Evolutionary conservation across 768 basidiomycete species (phyloP).

Genomic region (Cystoderma amianthinum): DNA sequence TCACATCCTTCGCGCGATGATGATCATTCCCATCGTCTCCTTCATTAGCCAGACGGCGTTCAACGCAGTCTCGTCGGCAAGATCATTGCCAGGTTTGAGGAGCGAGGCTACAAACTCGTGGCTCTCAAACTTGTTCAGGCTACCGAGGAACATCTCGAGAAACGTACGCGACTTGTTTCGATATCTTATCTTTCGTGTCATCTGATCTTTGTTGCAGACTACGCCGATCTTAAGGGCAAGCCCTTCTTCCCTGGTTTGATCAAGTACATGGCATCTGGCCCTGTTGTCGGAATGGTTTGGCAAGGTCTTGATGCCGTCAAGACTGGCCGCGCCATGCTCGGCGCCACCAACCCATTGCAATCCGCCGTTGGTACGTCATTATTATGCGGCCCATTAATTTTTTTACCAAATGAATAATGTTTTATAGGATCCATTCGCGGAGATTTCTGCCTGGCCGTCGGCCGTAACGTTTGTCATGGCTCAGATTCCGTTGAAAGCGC

Average conservation of each 20-base stretch:
- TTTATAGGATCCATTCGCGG: slow-evolving; percentile 86
- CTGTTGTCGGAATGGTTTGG: slow-evolving; percentile 95
- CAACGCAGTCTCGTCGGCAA: slow-evolving; percentile 92
- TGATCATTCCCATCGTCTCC: not conserved
- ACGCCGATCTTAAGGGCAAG: slow-evolving; percentile 91
- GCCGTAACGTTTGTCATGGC: slow-evolving; percentile 92
- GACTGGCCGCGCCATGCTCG: slow-evolving; percentile 94
- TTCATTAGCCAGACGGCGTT: slow-evolving; percentile 89
- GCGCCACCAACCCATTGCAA: slow-evolving; percentile 91
- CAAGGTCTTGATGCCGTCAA: slow-evolving; percentile 91
- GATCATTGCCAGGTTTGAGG: slow-evolving; percentile 95
- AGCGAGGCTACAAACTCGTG: slow-evolving; percentile 95
- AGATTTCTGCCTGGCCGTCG: slow-evolving; percentile 90
- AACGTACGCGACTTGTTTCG: slow-evolving; percentile 45
- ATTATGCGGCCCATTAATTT: not conserved
- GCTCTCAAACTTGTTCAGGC: slow-evolving; percentile 89
- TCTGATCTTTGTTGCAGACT: slow-evolving; percentile 49
- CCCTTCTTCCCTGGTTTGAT: slow-evolving; percentile 94
- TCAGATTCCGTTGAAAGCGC: slow-evolving; percentile 86
- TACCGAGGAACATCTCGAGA: slow-evolving; percentile 79
- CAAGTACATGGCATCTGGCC: slow-evolving; percentile 94
- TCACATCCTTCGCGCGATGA: slow-evolving; percentile 4
- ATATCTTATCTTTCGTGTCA: not conserved
- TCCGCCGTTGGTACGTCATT: slow-evolving; percentile 69
- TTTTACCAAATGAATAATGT: slow-evolving; percentile 1